Evolutionary conservation across 352 stramenopile genomes (phyloP), one percentile per base, ranked within the genome.

Genomic region (Halophytophthora batemanensis): DNA sequence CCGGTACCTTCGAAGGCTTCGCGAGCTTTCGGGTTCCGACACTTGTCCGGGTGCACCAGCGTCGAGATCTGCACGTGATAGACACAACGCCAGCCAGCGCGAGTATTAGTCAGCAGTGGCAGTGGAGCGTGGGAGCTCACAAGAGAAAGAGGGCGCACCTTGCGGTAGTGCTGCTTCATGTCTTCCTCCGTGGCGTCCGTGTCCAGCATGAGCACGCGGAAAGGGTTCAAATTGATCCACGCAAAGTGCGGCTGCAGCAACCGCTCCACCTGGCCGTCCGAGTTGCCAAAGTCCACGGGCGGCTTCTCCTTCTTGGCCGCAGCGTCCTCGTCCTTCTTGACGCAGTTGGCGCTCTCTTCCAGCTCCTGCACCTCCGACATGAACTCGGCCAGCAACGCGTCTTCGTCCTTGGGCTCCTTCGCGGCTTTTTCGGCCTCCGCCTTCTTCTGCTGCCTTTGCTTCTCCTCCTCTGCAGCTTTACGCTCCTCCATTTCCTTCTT

Each of bases 171-270:
- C 69, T 95, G 84, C 59, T 93, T 93, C 76, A 96, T 95, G 36
- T 96, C 82, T 34, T 96, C 86, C 22, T 95, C 82, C 1, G 79
- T 87, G 3, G 86, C 86, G 37, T 93, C 84, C 18, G 70, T 82
- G 31, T 93, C 77, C 34, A 96, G 72, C 86, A 96, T 95, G 19
- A 96, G 67, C 25, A 96, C 86, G 36, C 82, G 63, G 51, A 87
- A 96, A 6, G 86, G 86, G 23, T 96, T 96, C n/a, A 96, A 56
- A 39, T 95, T 96, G 63, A 93, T 90, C 86, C 86, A 96, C 58
- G 82, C 62, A 56, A 76, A 90, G 53, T 88, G 77, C 10, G 66
- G 65, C 62, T 95, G 78, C 53, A 92, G 50, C 17, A 93, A 51
- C 8, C 81, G 60, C 39, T 73, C 48, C 19, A 90, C 49, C 51